Evolutionary conservation across 495 filamentous ascomycete species (phyloP).

Genomic region (Neurospora africana): DNA sequence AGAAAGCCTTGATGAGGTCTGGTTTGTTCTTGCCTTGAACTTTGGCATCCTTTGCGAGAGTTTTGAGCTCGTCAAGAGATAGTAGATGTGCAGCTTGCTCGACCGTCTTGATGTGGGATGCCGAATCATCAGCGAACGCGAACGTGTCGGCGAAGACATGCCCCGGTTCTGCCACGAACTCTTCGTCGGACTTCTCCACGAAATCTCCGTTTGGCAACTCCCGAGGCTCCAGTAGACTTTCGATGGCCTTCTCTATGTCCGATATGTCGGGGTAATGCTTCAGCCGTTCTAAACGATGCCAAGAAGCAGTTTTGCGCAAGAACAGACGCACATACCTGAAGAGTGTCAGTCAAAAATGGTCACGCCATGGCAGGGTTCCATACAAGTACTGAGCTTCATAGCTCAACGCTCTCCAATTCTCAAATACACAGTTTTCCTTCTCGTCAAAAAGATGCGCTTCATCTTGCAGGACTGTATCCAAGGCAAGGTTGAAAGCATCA

Average conservation of each 20-base stretch:
- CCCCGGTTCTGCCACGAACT: slow-evolving; percentile 17
- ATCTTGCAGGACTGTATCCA: slow-evolving; percentile 83
- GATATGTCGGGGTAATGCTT: slow-evolving; percentile 75
- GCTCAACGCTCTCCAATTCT: slow-evolving; percentile 56
- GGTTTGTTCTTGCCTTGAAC: slow-evolving; percentile 83
- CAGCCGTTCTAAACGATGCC: slow-evolving; percentile 75
- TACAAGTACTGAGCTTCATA: slow-evolving; percentile 93
- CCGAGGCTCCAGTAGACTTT: slow-evolving; percentile 34
- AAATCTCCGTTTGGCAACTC: slow-evolving; percentile 3
- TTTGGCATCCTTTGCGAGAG: slow-evolving; percentile 75
- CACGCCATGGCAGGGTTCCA: slow-evolving; percentile 19
- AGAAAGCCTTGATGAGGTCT: slow-evolving; percentile 63
- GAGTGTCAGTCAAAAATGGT: slow-evolving; percentile 5
- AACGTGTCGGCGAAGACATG: slow-evolving; percentile 45
- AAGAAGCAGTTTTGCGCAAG: slow-evolving; percentile 84
- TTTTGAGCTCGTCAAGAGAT: slow-evolving; percentile 75
- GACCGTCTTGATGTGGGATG: slow-evolving; percentile 59
- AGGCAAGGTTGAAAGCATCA: slow-evolving; percentile 89
- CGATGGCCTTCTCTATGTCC: slow-evolving; percentile 54
- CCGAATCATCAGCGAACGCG: slow-evolving; percentile 69
- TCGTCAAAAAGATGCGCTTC: slow-evolving; percentile 81
- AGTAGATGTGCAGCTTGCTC: slow-evolving; percentile 80
- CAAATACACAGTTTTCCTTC: slow-evolving; percentile 69
- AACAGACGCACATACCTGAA: slow-evolving; percentile 81
- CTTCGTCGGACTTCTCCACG: neutral